These are phyloP conservation scores for Cerioporus squamosus DNA, from an alignment of 1,284 basidiomycete species.

Conservation along the genomic window DNA sequence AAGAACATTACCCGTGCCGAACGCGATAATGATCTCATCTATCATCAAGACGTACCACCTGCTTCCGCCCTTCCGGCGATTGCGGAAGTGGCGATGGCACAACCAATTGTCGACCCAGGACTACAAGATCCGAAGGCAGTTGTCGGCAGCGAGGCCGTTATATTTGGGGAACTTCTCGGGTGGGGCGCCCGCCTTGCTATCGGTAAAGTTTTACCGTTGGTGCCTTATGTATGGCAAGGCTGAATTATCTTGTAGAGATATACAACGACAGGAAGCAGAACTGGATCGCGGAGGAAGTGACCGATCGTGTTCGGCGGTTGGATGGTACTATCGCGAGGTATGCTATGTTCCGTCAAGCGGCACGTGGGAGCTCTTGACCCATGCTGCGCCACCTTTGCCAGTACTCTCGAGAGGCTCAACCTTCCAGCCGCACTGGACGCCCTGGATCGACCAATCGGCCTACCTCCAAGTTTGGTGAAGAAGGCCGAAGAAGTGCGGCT, in stretches of 20 bases:
- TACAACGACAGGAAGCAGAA: conserved; percentile 86
- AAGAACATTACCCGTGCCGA: conserved; percentile 76
- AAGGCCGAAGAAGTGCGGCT: conserved; percentile 87
- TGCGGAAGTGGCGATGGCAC: conserved; percentile 71
- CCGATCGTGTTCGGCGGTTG: conserved; percentile 65
- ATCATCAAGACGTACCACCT: conserved; percentile 87
- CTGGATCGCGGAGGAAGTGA: conserved; percentile 73
- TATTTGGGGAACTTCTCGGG: conserved; percentile 82
- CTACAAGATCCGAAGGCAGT: conserved; percentile 64
- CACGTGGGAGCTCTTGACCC: not conserved
- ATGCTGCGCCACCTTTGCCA: conserved; percentile 33
- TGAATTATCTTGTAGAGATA: conserved; percentile 60
- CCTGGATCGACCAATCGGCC: conserved; percentile 82
- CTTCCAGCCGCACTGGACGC: conserved; percentile 90
- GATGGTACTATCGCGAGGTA: conserved; percentile 70
- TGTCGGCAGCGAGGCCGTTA: conserved; percentile 52
- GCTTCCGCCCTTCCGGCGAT: conserved; percentile 72
- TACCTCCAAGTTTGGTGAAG: conserved; percentile 87
- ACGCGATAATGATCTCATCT: conserved; percentile 96
- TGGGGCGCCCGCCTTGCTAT: conserved; percentile 93
- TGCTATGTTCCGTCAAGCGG: conserved; percentile 25
- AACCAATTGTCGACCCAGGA: conserved; percentile 62
- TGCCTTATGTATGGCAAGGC: not conserved
- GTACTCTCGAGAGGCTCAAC: conserved; percentile 74
- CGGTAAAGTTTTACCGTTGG: conserved; percentile 49